Base-by-base conservation (phyloP, 2,329 filamentous ascomycete species). In the Triangularia verruculosa region DNA sequence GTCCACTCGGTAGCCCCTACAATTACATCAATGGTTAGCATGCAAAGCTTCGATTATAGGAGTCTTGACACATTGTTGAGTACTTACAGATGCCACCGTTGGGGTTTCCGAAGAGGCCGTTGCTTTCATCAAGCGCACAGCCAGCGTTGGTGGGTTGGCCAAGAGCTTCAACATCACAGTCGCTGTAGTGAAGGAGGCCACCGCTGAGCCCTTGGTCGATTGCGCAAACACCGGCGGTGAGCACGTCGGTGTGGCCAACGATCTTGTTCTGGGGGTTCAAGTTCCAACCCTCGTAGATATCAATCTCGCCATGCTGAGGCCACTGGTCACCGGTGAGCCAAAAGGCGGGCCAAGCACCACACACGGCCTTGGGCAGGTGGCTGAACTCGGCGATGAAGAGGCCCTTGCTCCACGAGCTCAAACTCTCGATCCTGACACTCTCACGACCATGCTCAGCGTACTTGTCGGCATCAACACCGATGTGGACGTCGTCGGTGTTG, bases 271-370 rank as follows among this genome's bases (percentile, higher is more conserved):
- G 74, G 3, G 73, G 67, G 34, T 82, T 79, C 57, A 79, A 72
- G 75, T 89, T 89, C 74, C 87, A 87, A 59, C 83, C 83, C 77
- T 91, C 88, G 68, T 89, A 85, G 65, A 91, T 85, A 71, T 90
- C 87, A 67, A 90, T 81, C 75, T 90, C 88, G 63, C 87, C 88
- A 63, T 79, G 79, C 24, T 73, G 75, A 11, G 87, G 87, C 87
- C 88, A 90, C 66, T 80, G 73, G 34, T 75, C 69, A 30, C 82
- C 82, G 56, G 78, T 78, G 60, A 81, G 79, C 82, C 82, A 85
- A 74, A 89, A 82, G 77, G 89, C 88, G 3, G 90, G 90, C 90
- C 90, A 93, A 7, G 84, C 81, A 58, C 90, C 89, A 69, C 90
- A 92, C 52, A 81, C 78, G 9, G 82, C 80, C 61, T 78, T 80